phyloP scores from a whole-genome alignment of 2,329 filamentous ascomycete genomes.

The Thelonectria discophora region DNA sequence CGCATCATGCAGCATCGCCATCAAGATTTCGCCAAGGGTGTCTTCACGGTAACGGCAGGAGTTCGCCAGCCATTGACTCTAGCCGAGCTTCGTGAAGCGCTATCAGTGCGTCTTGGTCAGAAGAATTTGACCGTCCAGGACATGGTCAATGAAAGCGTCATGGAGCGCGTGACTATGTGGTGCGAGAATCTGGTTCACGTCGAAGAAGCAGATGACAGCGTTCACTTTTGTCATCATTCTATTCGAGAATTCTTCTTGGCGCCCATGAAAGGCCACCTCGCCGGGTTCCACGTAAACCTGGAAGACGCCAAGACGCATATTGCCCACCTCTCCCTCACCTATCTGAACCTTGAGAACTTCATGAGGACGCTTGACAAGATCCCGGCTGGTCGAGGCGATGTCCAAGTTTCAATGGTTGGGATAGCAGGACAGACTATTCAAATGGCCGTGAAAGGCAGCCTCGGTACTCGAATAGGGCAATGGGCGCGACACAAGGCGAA shows the following conservation, averaged over 20 bases:
- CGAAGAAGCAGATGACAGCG: conserved; percentile 20
- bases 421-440: background rate
- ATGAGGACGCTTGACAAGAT: background rate
- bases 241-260: conserved; percentile 21
- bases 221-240: conserved; percentile 32
- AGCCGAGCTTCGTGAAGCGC: conserved; percentile 19
- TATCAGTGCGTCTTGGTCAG: conserved; percentile 21
- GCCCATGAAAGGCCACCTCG: fast-evolving
- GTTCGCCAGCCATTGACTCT: conserved; percentile 9
- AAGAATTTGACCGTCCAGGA: background rate
- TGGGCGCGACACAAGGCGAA: background rate
- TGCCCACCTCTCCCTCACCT: conserved; percentile 15
- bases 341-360: conserved; percentile 19
- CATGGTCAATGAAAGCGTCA: background rate
- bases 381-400: background rate
- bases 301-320: background rate
- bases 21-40: background rate
- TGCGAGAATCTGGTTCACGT: conserved; percentile 27
- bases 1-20: conserved; percentile 8
- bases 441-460: background rate
- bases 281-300: background rate
- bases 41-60: conserved; percentile 11
- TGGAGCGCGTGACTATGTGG: conserved; percentile 10
- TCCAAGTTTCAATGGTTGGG: background rate
- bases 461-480: background rate